These are phyloP conservation scores for Gossypioides kirkii DNA, from an alignment of 345 rosid species.

Conservation along the genomic window DNA sequence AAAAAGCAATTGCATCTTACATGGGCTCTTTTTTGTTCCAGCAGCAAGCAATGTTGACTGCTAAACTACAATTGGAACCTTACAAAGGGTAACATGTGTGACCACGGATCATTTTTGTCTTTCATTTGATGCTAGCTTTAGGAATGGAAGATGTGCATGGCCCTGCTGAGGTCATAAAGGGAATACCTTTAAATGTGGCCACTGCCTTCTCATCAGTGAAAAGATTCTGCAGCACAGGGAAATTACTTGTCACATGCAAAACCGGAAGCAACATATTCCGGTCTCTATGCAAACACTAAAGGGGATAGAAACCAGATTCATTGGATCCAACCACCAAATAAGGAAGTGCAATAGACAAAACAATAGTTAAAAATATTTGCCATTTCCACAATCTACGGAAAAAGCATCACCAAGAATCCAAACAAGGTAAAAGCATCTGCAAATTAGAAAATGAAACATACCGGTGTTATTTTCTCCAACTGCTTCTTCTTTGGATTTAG, in stretches of 20 bases:
- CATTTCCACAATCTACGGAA: not conserved
- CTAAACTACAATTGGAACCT: slow-evolving; percentile 4
- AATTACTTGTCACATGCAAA: slow-evolving; percentile 1
- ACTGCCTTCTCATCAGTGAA: slow-evolving; percentile 84
- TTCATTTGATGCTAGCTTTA: slow-evolving; percentile 73
- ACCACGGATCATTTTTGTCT: not conserved
- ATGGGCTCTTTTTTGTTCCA: not conserved
- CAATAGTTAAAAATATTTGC: not conserved
- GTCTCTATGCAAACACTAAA: not conserved
- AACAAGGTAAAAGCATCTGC: slow-evolving; percentile 7
- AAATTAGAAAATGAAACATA: slow-evolving; percentile 28
- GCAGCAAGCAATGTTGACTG: not conserved
- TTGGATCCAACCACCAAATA: not conserved
- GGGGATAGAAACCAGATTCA: not conserved
- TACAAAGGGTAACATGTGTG: not conserved
- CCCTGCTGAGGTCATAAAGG: slow-evolving; percentile 90
- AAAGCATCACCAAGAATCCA: not conserved
- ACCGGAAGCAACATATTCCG: not conserved
- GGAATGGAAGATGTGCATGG: slow-evolving; percentile 74
- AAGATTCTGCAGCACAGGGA: slow-evolving; percentile 57
- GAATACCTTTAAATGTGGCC: slow-evolving; percentile 86
- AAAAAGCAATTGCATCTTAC: not conserved
- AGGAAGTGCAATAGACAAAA: not conserved
- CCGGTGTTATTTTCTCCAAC: slow-evolving; percentile 90
- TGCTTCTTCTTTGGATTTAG: slow-evolving; percentile 95